Percentiles rank a stretch among this genome's conserved stretches.
Evolutionary conservation across 75 land plant species (phyloP).

Genomic region (Azolla pinnata): DNA sequence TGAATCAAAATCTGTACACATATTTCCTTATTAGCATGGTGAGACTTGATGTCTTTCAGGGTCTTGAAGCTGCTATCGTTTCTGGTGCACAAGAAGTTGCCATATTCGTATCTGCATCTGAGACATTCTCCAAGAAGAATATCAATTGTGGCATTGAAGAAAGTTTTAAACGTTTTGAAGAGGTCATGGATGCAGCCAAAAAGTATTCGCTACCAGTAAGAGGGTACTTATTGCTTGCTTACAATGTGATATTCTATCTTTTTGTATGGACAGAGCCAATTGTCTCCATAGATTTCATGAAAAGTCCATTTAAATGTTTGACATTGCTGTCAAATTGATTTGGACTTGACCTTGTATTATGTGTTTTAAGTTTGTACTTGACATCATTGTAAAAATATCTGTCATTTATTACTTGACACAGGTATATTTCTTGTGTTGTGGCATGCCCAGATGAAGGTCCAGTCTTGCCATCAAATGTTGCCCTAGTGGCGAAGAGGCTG

Average conservation of each 20-base stretch:
- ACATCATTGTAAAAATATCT: no score
- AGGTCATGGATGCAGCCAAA: constrained; percentile 60
- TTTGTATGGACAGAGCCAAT: no score
- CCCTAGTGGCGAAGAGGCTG: constrained; percentile 76
- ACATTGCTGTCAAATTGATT: no score
- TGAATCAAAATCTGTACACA: not conserved
- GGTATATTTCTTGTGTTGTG: constrained; percentile 89
- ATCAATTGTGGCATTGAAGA: constrained; percentile 91
- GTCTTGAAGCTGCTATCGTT: constrained; percentile 87
- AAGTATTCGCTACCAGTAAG: constrained; percentile 66
- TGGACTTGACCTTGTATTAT: no score
- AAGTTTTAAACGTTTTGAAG: constrained; percentile 69
- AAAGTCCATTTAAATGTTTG: no score
- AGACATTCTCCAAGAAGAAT: constrained; percentile 82
- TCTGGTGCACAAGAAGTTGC: constrained; percentile 96
- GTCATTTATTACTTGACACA: no score
- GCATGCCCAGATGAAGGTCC: constrained; percentile 92
- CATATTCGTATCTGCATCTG: constrained; percentile 94
- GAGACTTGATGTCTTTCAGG: constrained; percentile 24
- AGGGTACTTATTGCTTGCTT: constrained; percentile 65
- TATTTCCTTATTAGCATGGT: not conserved
- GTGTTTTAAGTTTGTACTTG: no score
- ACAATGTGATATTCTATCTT: no score
- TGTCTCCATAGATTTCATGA: no score
- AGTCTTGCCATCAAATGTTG: constrained; percentile 63